Conservation (phyloP, 768 basidiomycete genomes). For the Tephrocybe rancida region DNA sequence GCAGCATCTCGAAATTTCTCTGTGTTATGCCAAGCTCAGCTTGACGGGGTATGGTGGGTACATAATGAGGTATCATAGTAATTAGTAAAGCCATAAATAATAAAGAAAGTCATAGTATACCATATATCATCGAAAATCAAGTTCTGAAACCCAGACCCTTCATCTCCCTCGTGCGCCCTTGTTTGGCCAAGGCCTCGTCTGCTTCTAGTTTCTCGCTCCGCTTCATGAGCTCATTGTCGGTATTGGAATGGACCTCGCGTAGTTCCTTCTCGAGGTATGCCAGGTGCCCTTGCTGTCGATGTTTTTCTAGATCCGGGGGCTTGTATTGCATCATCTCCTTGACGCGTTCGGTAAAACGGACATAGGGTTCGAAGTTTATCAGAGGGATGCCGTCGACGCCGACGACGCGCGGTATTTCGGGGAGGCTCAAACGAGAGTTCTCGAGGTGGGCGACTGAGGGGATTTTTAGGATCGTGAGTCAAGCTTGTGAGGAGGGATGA, state of each 20-base stretch:
- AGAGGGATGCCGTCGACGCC: conserved; percentile 32
- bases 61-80: no score
- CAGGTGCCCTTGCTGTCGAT: conserved; percentile 34
- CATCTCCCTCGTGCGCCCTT: conserved; percentile 20
- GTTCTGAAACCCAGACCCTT: conserved; percentile 25
- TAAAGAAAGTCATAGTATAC: neutral
- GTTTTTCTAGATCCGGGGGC: conserved; percentile 34
- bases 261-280: conserved; percentile 45
- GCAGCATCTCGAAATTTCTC: no score
- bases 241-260: conserved; percentile 25
- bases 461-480: neutral
- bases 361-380: conserved; percentile 46
- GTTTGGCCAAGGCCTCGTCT: conserved; percentile 26
- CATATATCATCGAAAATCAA: neutral
- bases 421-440: conserved; percentile 34
- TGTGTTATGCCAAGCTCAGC: no score
- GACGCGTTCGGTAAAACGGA: conserved; percentile 37
- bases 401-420: conserved; percentile 27
- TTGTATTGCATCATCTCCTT: conserved; percentile 32
- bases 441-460: conserved; percentile 37
- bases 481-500: neutral
- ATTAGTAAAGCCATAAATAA: no score
- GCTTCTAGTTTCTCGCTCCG: conserved; percentile 33
- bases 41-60: no score
- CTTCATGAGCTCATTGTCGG: conserved; percentile 34